Base-by-base conservation (phyloP, 169 alveolate genomes). In the Plasmodium coatneyi region DNA sequence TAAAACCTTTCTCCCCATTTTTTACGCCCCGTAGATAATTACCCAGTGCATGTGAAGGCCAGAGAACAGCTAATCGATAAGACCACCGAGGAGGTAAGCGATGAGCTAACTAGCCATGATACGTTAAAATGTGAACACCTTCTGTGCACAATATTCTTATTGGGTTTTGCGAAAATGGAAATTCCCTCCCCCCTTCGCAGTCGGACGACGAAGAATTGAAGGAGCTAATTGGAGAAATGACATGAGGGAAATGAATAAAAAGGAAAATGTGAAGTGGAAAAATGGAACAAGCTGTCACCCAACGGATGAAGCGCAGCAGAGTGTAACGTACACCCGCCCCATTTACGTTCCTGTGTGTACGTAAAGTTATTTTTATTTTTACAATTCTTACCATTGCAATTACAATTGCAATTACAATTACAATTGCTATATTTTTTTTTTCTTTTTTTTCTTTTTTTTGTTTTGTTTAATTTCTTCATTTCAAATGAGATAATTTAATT, bases 171-270 rank as follows among this genome's bases (percentile, higher is more conserved):
- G n/a, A 60, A 60, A 60, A 60, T 60, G 34, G 25, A 9, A 22
- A 12, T 19, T 74, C 46, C 66, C 22, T 30, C 46, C 10, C 30
- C 71, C 43, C 36, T 3, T 3, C 39, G 74, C 78, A 84, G 92
- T 84, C 94, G 34, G 94, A 89, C 28, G 94, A 89, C 82, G 94
- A 89, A 79, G 94, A 89, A 30, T 78, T 89, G 74, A 89, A 89
- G 71, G 94, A 89, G 34, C 90, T 89, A 16, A 89, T 89, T 39
- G 94, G 94, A 89, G 94, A 89, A 89, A 89, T 89, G 94, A 89
- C 87, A 14, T 89, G 80, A 84, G 39, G 22, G 14, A 25, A 4
- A 16, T 7, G 52, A 43, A 9, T 43, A 43, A 6, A 9, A 9
- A 43, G 16, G 52, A 43, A 43, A 6, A 9, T 43, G 16, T 43